Evolutionary conservation across 106 monocot genomes (phyloP).

Genomic region (Allium cepa): DNA sequence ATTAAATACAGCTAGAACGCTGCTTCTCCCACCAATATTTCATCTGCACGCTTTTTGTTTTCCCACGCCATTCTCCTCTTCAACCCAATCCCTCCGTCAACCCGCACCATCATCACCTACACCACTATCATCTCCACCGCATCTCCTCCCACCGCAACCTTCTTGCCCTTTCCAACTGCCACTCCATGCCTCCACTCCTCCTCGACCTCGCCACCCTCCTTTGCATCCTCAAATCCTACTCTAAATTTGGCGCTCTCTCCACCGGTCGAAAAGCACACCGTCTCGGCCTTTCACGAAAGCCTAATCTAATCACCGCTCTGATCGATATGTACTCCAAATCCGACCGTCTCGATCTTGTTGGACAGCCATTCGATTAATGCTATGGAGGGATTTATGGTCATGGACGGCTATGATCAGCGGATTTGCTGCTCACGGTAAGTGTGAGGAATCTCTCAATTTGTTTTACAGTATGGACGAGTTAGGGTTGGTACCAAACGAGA

Average conservation of each 20-base stretch:
- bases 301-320: too few relatives aligned
- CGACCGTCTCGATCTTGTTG: constrained; percentile 10
- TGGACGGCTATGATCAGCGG: constrained; percentile 34
- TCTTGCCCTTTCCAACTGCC: constrained; percentile 3
- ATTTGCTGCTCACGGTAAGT: constrained; percentile 35
- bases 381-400: constrained; percentile 6
- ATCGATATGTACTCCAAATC: constrained; percentile 15
- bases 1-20: too few relatives aligned
- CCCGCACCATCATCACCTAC: constrained; percentile 11
- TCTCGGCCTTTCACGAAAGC: too few relatives aligned
- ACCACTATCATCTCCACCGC: constrained; percentile 8
- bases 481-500: constrained; percentile 23
- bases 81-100: constrained; percentile 1
- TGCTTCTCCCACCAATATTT: too few relatives aligned
- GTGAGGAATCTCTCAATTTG: constrained; percentile 26
- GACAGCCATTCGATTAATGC: background rate
- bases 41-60: too few relatives aligned
- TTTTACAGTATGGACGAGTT: constrained; percentile 28
- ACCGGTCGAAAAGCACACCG: too few relatives aligned
- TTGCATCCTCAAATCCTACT: too few relatives aligned
- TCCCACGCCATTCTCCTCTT: constrained; percentile 16
- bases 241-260: too few relatives aligned
- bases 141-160: background rate
- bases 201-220: too few relatives aligned
- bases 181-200: constrained; percentile 9